A percentile compares a stretch with the other conserved stretches of the same genome.
Evolutionary conservation across 345 rosid species (phyloP).

Genomic region (Acer saccharum): DNA sequence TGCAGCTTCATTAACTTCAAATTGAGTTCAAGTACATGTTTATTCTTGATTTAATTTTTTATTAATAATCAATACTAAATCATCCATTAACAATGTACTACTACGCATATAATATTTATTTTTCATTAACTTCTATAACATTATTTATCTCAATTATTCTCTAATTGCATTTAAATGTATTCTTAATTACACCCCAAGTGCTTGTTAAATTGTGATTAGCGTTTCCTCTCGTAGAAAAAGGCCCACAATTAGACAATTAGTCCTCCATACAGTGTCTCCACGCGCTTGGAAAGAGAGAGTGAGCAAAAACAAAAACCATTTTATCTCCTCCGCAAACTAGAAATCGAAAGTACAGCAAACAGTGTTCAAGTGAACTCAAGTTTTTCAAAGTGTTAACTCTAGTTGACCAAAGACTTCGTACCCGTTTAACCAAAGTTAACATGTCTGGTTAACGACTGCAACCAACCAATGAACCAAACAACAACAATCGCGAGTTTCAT

Average conservation of each 20-base stretch:
- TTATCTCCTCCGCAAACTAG: neutral
- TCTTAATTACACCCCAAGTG: neutral
- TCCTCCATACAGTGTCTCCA: neutral
- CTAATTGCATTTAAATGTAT: neutral
- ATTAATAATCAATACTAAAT: too few relatives aligned
- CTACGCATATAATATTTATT: too few relatives aligned
- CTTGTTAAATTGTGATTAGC: neutral
- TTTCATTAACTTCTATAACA: too few relatives aligned
- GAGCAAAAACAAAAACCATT: neutral
- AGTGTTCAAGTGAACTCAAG: neutral
- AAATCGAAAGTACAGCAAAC: constrained; percentile 14
- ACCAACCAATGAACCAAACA: too few relatives aligned
- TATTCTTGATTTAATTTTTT: too few relatives aligned
- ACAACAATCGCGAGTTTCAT: neutral
- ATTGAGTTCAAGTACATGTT: too few relatives aligned
- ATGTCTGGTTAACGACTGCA: constrained; percentile 28
- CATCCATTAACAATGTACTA: too few relatives aligned
- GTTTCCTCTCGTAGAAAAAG: neutral
- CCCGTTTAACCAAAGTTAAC: constrained; percentile 25
- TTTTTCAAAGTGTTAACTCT: constrained; percentile 17
- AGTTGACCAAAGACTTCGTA: constrained; percentile 11
- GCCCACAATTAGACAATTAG: neutral
- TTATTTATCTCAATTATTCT: too few relatives aligned
- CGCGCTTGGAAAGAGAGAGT: neutral
- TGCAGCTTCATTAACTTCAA: too few relatives aligned